Evolutionary conservation across 768 basidiomycete species (phyloP), one percentile per base, ranked within the genome.

Genomic region (Phlebiopsis gigantea): DNA sequence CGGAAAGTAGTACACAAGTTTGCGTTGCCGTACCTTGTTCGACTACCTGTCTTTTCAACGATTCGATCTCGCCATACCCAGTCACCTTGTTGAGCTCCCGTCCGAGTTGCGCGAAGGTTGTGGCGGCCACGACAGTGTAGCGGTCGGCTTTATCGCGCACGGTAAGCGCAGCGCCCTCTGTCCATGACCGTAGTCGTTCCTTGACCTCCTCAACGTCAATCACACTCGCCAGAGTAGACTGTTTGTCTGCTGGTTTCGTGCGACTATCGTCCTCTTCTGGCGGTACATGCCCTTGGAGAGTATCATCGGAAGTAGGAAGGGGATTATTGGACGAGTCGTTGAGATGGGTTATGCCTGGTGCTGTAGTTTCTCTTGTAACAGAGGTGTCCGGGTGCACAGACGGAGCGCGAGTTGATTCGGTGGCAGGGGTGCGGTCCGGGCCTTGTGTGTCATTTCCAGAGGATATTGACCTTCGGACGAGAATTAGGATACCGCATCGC

Each of bases 41-140:
- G 42, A 82, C 87, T 19, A 97, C 93, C 44, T 77, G 78, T 60
- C 74, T 73, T 71, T 95, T 93, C 58, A 96, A 71, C 15, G 77
- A 79, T 62, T 97, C 93, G 41, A 97, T 95, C 64, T 86, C 84
- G 61, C 88, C 88, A 63, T 99, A 99, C 0, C 97, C 97, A 8
- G 95, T 94, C 21, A 90, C 83, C 58, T 81, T 84, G 67, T 95
- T 98, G 56, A 98, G 73, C 64, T 89, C 81, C 24, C 78, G 73
- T 10, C 93, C 94, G 2, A 96, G 77, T 63, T 84, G 78, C 43
- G 85, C 84, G 62, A 96, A 82, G 4, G 79, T 82, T 6, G 74
- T 71, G 60, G 80, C 79, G 2, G 89, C 79, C 5, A 68, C 69
- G 8, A 73, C 71, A 0, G 88, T 84, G 61, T 88, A 79, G 43